Conservation (phyloP, 2,329 filamentous ascomycete genomes). For the Orbilia javanica region DNA sequence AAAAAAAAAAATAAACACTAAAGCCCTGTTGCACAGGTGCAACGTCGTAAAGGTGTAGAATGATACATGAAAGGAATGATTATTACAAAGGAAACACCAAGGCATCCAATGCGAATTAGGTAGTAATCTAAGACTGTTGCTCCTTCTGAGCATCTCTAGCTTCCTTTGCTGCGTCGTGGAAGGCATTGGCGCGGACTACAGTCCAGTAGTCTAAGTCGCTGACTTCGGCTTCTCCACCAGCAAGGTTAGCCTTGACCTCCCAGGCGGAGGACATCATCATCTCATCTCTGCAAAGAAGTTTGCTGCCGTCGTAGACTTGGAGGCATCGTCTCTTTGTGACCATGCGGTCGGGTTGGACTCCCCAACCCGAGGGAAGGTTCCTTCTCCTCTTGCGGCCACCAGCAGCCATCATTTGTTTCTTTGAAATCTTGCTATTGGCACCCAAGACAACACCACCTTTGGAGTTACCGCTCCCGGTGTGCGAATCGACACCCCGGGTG, state of each 20-base stretch:
- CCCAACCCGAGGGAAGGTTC: constrained; percentile 94
- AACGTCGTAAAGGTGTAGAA: constrained; percentile 38
- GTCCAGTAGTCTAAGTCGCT: constrained; percentile 95
- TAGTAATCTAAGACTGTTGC: constrained; percentile 28
- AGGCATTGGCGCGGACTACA: constrained; percentile 85
- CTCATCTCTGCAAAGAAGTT: constrained; percentile 95
- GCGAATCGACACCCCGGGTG: constrained; percentile 58
- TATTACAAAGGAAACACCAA: constrained; percentile 49
- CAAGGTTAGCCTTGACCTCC: constrained; percentile 87
- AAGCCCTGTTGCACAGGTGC: constrained; percentile 56
- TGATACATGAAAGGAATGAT: constrained; percentile 56
- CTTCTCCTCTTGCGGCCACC: constrained; percentile 87
- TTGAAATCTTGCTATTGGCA: constrained; percentile 54
- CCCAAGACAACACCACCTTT: constrained; percentile 38
- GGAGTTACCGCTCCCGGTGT: constrained; percentile 64
- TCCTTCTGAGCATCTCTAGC: constrained; percentile 67
- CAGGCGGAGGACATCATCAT: constrained; percentile 98
- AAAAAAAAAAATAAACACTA: constrained; percentile 4
- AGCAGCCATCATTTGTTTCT: constrained; percentile 65
- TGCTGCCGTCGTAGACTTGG: constrained; percentile 88
- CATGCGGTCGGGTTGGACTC: constrained; percentile 91
- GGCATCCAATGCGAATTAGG: constrained; percentile 40
- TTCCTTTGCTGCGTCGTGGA: constrained; percentile 82
- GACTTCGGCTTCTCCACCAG: constrained; percentile 79
- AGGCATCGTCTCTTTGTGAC: constrained; percentile 98